Base-by-base conservation (phyloP, 75 land plant species). In the Cunninghamia lanceolata region DNA sequence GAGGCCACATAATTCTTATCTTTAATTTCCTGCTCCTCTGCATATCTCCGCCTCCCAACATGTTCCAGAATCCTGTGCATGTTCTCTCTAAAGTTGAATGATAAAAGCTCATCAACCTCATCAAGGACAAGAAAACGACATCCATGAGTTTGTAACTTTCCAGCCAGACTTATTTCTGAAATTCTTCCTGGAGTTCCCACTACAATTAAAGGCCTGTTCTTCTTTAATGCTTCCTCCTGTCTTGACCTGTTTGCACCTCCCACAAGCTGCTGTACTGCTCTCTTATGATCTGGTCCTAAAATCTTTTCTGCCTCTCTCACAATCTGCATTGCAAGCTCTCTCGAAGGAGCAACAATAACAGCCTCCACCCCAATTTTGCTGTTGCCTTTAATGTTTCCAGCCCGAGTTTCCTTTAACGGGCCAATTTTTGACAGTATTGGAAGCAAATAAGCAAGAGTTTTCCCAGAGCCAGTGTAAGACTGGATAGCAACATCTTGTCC, bases 181-280 rank as follows among this genome's bases (percentile, higher is more conserved):
- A 98, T 95, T 32, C 99, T 90, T 30, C 99, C 98, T 47, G 99
- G 99, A 53, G 99, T 98, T 28, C 99, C 99, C 45, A 98, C 95
- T 66, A 98, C 93, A 85, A 98, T 98, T 47, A 90, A 40, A 16
- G 99, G 99, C 85, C 95, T 96, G 87, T 96, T 98, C 86, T 91
- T 93, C 92, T 88, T 96, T 30, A 98, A 85, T 45, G 95, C 98
- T 73, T 98, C 99, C 85, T 96, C 99, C 84, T 98, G 98, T 87
- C 98, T 92, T 38, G 93, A 87, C 50, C 92, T 83, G 85, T 95
- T 96, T 77, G 99, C 98, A 88, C 98, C 99, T 2, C 98, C 99
- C 0, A 96, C 98, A 85, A 98, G 93, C 89, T 98, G 99, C 88
- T 98, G 99, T 75, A 98, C 98, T 3, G 83, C 56, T 84, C 82